Conservation (phyloP, 352 stramenopile species). For the Phytopythium delawarense region DNA sequence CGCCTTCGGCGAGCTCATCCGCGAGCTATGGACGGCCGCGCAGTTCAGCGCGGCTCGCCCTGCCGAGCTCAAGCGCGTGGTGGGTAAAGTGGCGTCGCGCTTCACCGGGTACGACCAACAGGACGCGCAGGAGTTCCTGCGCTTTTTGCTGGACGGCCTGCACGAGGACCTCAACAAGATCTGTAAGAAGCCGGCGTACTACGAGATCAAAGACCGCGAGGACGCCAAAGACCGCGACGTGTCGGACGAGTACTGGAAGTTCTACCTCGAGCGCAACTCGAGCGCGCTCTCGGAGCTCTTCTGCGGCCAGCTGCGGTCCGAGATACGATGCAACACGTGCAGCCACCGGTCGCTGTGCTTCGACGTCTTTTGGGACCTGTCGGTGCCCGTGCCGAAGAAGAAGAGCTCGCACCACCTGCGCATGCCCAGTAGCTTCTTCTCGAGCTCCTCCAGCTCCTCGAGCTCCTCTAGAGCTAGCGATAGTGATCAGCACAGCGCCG, state of each 20-base stretch:
- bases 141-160: constrained; percentile 80
- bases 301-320: constrained; percentile 73
- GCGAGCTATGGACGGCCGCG: constrained; percentile 52
- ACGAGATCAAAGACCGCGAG: constrained; percentile 63
- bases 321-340: constrained; percentile 74
- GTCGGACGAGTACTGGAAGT: constrained; percentile 85
- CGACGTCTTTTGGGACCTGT: constrained; percentile 86
- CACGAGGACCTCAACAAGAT: constrained; percentile 86
- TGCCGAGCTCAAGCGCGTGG: constrained; percentile 65
- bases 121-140: constrained; percentile 90
- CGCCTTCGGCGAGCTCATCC: constrained; percentile 73
- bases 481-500: not conserved
- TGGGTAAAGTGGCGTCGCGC: constrained; percentile 65
- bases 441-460: constrained; percentile 14
- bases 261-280: constrained; percentile 64
- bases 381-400: constrained; percentile 66
- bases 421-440: constrained; percentile 37
- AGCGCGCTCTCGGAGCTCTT: constrained; percentile 77
- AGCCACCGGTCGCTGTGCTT: constrained; percentile 72
- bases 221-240: constrained; percentile 53
- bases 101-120: constrained; percentile 87
- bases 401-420: constrained; percentile 34
- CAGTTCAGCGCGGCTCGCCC: constrained; percentile 56
- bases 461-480: constrained; percentile 2
- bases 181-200: constrained; percentile 63